These are phyloP conservation scores for Hymenochaete sp. DNA, from an alignment of 1,284 basidiomycete genomes.

Conservation along the genomic window DNA sequence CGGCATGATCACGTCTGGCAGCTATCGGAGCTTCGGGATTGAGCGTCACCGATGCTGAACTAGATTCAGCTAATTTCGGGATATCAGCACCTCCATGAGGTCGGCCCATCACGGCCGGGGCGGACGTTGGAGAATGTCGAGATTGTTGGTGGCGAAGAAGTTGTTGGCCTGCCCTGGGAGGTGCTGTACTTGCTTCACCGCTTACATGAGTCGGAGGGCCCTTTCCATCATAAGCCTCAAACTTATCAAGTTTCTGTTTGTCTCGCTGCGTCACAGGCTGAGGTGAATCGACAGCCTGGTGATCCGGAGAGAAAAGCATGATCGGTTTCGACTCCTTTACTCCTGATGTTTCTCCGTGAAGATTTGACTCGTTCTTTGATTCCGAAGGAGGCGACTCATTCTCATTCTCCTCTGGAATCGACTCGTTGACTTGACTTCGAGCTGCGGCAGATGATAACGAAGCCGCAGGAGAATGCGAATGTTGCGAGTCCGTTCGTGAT, in stretches of 20 bases:
- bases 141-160: neutral
- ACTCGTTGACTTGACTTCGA: slow-evolving; percentile 19
- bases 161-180: no score
- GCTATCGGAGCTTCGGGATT: slow-evolving; percentile 10
- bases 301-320: slow-evolving; percentile 33
- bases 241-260: slow-evolving; percentile 7
- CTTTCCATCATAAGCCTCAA: neutral
- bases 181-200: neutral
- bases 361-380: neutral
- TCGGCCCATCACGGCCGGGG: slow-evolving; percentile 43
- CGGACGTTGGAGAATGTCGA: slow-evolving; percentile 35
- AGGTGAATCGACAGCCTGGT: slow-evolving; percentile 38
- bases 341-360: neutral
- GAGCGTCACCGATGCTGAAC: slow-evolving; percentile 5
- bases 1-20: slow-evolving; percentile 5
- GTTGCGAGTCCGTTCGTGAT: slow-evolving; percentile 34
- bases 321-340: neutral
- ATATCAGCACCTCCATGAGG: slow-evolving; percentile 30
- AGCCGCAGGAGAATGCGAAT: slow-evolving; percentile 21
- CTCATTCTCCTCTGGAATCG: slow-evolving; percentile 21
- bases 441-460: slow-evolving; percentile 24
- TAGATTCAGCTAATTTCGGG: neutral
- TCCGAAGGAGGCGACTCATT: neutral
- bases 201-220: no score
- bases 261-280: slow-evolving; percentile 23